Evolutionary conservation across 768 basidiomycete species (phyloP), one percentile per base, ranked within the genome.

Genomic region (Boletus sp.): DNA sequence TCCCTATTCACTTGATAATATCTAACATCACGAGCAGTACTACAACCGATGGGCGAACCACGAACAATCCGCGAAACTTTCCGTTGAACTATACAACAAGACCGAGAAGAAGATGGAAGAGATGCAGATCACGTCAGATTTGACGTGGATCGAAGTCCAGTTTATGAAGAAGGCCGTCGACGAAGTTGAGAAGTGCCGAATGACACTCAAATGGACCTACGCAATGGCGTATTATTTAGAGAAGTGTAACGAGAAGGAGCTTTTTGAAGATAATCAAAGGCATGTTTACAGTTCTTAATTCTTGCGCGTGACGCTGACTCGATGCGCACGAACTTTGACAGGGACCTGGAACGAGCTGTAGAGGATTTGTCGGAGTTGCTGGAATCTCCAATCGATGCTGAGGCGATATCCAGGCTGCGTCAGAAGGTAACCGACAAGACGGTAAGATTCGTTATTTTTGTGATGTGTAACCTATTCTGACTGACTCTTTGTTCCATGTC

Each of bases 21-120:
- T 39, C 57, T 56, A 24, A 63, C 48, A 40, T 32, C 42, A 17
- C 11, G n/a, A 39, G 5, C 61, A 97, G 94, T 99, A 98, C 77
- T 99, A 98, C 78, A 98, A 97, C 72, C 92, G 97, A 40, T 99
- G 93, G 92, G 92, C 97, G 8, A 99, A 99, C 73, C 97, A 99
- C 76, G 97, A 99, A 69, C 95, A 97, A 70, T 97, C 95, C n/a
- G 94, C 95, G 50, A 95, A 94, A 75, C 86, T 99, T 50, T 94
- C 96, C 17, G 72, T 91, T 15, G 94, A 98, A 61, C 78, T 98
- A 41, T 96, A 95, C 72, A 81, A 81, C 54, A 94, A 94, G 78
- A 98, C 96, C 12, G 95, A 99, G 82, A 94, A 96, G 84, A 98
- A 98, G 86, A 99, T 99, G 97, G 94, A 98, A 73, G 94, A 97